Percentiles rank a stretch among this genome's conserved stretches.
phyloP scores from a whole-genome alignment of 208 protist species.

The Trypanosoma vivax region DNA sequence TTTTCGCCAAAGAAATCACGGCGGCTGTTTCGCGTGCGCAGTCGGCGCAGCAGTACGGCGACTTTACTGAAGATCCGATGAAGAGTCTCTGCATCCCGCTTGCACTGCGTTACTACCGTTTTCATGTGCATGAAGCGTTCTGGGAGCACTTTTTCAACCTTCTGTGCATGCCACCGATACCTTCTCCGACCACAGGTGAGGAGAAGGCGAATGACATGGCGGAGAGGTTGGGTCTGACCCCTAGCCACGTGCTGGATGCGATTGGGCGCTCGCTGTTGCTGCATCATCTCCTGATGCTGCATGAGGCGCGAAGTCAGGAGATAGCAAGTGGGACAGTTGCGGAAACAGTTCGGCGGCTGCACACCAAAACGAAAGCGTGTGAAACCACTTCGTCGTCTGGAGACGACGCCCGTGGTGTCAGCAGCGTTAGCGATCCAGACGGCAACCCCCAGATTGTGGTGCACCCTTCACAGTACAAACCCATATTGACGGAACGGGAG shows the following conservation, averaged over 20 bases:
- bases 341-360: constrained; percentile 22
- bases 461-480: constrained; percentile 47
- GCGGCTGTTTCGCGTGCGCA: constrained; percentile 64
- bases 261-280: constrained; percentile 81
- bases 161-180: constrained; percentile 70
- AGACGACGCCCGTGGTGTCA: neutral
- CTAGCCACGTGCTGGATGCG: constrained; percentile 72
- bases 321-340: constrained; percentile 47
- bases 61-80: constrained; percentile 73
- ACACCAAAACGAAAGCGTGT: neutral
- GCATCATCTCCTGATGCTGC: constrained; percentile 64
- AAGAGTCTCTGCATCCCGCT: constrained; percentile 60
- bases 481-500: constrained; percentile 38
- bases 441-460: constrained; percentile 3
- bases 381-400: neutral
- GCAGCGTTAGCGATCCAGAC: neutral
- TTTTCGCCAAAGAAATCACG: constrained; percentile 75
- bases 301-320: constrained; percentile 56
- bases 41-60: constrained; percentile 48
- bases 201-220: constrained; percentile 25
- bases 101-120: constrained; percentile 69
- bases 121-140: constrained; percentile 49
- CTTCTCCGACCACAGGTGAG: constrained; percentile 26
- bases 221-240: constrained; percentile 49
- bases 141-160: constrained; percentile 70